These are phyloP conservation scores for Penicillium freii DNA, from an alignment of 2,329 filamentous ascomycete species.

Conservation along the genomic window DNA sequence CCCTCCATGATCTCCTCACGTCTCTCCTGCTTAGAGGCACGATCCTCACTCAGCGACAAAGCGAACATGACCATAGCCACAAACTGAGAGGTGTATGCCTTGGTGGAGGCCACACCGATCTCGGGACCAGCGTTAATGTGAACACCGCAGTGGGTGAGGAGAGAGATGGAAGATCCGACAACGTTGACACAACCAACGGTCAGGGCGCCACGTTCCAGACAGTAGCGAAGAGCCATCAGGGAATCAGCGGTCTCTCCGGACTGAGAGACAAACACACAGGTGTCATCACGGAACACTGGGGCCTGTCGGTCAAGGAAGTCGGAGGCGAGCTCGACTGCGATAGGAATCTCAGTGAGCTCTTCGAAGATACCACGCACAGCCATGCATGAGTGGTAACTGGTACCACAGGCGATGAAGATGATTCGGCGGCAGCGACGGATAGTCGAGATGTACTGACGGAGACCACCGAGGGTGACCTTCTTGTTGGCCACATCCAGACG, in stretches of 20 bases:
- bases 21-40: constrained; percentile 87
- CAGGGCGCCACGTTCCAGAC: constrained; percentile 92
- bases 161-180: constrained; percentile 95
- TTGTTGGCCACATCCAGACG: constrained; percentile 92
- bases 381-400: constrained; percentile 99
- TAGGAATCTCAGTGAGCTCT: constrained; percentile 96
- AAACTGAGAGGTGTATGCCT: constrained; percentile 99
- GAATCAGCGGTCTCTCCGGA: constrained; percentile 98
- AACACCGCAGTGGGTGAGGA: constrained; percentile 98
- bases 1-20: constrained; percentile 96
- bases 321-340: constrained; percentile 92
- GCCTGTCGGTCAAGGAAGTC: constrained; percentile 97
- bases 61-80: constrained; percentile 99
- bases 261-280: constrained; percentile 97
- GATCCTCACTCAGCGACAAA: constrained; percentile 91
- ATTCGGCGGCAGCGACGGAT: constrained; percentile 95
- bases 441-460: constrained; percentile 93
- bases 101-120: constrained; percentile 98
- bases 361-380: constrained; percentile 97
- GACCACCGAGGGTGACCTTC: constrained; percentile 89
- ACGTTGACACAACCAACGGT: constrained; percentile 99
- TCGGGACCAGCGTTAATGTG: constrained; percentile 99
- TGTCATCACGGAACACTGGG: constrained; percentile 98
- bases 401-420: constrained; percentile 99
- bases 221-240: constrained; percentile 94